Percentiles rank a stretch among this genome's conserved stretches.
Conservation (phyloP, 345 rosid genomes). For the Citrus sinensis region DNA sequence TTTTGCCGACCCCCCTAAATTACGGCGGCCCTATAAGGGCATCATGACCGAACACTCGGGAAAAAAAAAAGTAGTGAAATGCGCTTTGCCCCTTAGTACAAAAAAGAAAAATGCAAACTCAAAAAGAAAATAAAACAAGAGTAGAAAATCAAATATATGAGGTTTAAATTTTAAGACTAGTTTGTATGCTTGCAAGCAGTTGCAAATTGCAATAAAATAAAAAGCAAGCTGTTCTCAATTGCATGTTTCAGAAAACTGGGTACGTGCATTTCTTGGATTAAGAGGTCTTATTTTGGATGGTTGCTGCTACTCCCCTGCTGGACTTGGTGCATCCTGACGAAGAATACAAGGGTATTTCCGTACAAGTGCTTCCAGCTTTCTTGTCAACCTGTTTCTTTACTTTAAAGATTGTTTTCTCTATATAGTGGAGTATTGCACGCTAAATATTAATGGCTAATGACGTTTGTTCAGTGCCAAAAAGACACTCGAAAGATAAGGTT, state of each 20-base stretch:
- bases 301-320: background rate
- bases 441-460: background rate
- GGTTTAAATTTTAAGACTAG: no score
- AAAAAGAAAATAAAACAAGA: no score
- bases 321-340: background rate
- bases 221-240: background rate
- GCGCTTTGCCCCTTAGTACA: no score
- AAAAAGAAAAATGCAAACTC: no score
- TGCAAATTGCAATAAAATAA: no score
- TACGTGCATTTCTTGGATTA: background rate
- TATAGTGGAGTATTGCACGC: background rate
- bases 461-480: background rate
- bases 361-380: background rate
- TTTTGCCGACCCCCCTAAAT: no score
- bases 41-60: no score
- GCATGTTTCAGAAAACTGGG: background rate
- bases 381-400: background rate
- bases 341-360: background rate
- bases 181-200: no score
- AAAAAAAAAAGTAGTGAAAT: no score
- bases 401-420: background rate
- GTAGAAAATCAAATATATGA: no score
- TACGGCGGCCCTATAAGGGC: no score
- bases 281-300: background rate
- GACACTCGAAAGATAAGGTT: no score